Conservation (phyloP, 495 filamentous ascomycete genomes). For the Lasiosphaeris hirsuta region DNA sequence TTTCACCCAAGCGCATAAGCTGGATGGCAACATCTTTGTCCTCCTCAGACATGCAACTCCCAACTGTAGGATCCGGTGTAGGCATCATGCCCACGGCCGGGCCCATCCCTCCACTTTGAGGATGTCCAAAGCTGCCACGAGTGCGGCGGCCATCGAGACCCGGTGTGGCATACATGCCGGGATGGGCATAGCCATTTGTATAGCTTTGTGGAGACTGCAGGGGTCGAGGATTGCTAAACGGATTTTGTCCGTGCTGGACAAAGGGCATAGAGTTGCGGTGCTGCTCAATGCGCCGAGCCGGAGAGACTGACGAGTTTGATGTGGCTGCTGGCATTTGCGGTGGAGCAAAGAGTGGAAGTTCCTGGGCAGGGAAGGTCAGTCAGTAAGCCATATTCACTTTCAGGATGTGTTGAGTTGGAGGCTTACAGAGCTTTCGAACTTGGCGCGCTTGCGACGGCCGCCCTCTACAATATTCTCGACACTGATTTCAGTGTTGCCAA, state of each 20-base stretch:
- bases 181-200: constrained; percentile 46
- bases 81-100: constrained; percentile 62
- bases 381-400: constrained; percentile 3
- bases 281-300: constrained; percentile 69
- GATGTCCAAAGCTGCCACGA: constrained; percentile 58
- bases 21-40: constrained; percentile 97
- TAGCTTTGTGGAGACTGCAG: constrained; percentile 79
- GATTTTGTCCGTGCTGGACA: constrained; percentile 65
- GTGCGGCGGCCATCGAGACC: constrained; percentile 60
- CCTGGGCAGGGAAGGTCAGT: constrained; percentile 49
- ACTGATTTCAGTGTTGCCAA: constrained; percentile 94
- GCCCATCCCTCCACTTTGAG: constrained; percentile 31
- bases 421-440: constrained; percentile 95
- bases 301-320: constrained; percentile 89
- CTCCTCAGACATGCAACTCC: constrained; percentile 94
- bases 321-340: constrained; percentile 85
- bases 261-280: constrained; percentile 62
- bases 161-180: constrained; percentile 52
- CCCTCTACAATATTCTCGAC: constrained; percentile 97
- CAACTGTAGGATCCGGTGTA: constrained; percentile 90
- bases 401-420: background rate
- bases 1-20: constrained; percentile 90
- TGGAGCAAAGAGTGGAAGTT: constrained; percentile 90
- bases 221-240: constrained; percentile 66
- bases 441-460: constrained; percentile 88